These are phyloP conservation scores for Anthostomella pinea DNA, from an alignment of 2,329 filamentous ascomycete species.

Conservation along the genomic window DNA sequence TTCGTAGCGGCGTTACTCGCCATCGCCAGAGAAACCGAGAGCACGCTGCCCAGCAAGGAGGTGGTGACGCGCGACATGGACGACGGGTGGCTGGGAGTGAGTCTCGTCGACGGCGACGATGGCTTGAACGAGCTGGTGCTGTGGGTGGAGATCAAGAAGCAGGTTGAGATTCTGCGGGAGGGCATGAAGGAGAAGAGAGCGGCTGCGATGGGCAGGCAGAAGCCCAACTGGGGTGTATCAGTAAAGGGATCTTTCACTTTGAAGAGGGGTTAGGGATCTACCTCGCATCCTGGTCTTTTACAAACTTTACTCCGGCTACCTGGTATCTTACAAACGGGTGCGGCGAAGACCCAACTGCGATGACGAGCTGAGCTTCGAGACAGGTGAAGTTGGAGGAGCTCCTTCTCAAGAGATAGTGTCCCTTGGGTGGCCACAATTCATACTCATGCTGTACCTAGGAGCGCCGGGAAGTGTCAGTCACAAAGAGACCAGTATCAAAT, in stretches of 20 bases:
- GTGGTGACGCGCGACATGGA: constrained; percentile 28
- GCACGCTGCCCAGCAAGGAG: constrained; percentile 24
- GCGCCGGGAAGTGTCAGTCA: no score
- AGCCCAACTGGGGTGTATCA: neutral
- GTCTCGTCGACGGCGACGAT: constrained; percentile 23
- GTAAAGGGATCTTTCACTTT: neutral
- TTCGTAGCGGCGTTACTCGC: constrained; percentile 62
- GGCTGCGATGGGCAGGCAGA: neutral
- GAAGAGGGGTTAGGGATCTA: neutral
- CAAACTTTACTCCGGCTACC: no score
- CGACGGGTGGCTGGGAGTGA: constrained; percentile 39
- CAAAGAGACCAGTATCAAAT: no score
- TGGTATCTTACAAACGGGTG: no score
- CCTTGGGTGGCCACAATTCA: no score
- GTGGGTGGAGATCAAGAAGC: constrained; percentile 62
- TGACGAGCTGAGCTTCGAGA: no score
- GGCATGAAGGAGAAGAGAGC: constrained; percentile 46
- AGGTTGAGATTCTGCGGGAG: constrained; percentile 58
- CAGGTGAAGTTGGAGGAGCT: no score
- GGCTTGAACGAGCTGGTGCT: constrained; percentile 50
- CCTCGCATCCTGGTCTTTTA: no score
- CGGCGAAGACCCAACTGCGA: no score
- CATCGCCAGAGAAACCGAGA: constrained; percentile 43
- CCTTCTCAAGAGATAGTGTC: no score
- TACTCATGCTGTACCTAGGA: no score